Percentiles rank a stretch among this genome's conserved stretches.
phyloP scores from a whole-genome alignment of 1,284 basidiomycete genomes.

The Rhodotorula glutinis region DNA sequence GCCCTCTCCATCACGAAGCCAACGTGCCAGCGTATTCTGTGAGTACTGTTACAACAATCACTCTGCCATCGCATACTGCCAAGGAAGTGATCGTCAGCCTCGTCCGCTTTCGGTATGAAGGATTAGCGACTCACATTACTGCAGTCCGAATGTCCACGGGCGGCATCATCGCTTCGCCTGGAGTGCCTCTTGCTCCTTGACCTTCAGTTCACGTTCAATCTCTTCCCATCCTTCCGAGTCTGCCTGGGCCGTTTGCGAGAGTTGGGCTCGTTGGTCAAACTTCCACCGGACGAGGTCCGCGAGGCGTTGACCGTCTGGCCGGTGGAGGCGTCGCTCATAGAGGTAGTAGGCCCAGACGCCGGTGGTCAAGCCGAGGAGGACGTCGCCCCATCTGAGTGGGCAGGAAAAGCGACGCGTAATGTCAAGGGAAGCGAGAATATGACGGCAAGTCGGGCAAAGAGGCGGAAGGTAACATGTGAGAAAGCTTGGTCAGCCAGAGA shows the following conservation, averaged over 20 bases:
- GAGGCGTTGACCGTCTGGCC: slow-evolving; percentile 11
- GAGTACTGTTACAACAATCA: no score
- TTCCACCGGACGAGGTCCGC: slow-evolving; percentile 20
- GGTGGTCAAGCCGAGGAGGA: slow-evolving; percentile 13
- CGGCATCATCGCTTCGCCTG: neutral
- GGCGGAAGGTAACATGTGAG: neutral
- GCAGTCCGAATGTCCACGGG: no score
- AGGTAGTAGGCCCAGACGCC: slow-evolving; percentile 20
- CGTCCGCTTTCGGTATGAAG: no score
- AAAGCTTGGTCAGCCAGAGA: neutral
- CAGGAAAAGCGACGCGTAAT: neutral
- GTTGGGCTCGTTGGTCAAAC: neutral
- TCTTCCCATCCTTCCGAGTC: slow-evolving; percentile 16
- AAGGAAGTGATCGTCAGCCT: no score
- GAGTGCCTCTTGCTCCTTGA: slow-evolving; percentile 2
- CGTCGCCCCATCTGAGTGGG: slow-evolving; percentile 13
- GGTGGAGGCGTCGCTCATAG: slow-evolving; percentile 13
- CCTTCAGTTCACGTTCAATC: slow-evolving; percentile 7
- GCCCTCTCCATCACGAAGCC: no score
- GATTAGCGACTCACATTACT: no score
- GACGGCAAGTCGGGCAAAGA: neutral
- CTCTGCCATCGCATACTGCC: no score
- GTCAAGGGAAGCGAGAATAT: no score
- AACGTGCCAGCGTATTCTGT: no score
- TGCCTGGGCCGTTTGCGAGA: neutral